These are phyloP conservation scores for Pseudocercospora eumusae DNA, from an alignment of 2,329 filamentous ascomycete genomes.

Conservation along the genomic window DNA sequence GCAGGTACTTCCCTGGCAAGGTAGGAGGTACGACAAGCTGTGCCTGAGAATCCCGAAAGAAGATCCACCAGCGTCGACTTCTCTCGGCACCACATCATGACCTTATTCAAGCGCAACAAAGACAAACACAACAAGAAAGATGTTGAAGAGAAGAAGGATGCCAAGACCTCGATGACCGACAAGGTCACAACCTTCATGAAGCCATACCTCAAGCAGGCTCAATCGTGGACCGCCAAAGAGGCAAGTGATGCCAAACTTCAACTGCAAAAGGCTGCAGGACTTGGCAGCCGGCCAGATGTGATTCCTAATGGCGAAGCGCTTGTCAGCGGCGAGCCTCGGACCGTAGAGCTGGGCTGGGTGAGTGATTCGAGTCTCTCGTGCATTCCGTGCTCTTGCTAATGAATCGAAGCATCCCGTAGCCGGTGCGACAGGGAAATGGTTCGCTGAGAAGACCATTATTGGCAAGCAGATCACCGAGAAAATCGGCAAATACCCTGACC, in stretches of 20 bases:
- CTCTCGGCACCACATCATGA: slow-evolving; percentile 13
- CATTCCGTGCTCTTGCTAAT: not conserved
- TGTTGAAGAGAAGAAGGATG: slow-evolving; percentile 8
- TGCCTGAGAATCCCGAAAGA: not conserved
- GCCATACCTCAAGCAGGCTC: slow-evolving; percentile 20
- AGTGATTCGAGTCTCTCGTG: slow-evolving; percentile 3
- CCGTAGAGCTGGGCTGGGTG: slow-evolving; percentile 21
- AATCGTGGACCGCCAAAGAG: slow-evolving; percentile 20
- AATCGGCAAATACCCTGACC: slow-evolving; percentile 27
- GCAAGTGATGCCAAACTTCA: slow-evolving; percentile 20
- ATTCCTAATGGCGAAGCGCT: slow-evolving; percentile 22
- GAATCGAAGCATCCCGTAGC: slow-evolving; percentile 20
- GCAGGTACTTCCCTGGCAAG: no score
- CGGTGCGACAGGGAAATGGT: slow-evolving; percentile 22
- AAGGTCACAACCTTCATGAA: slow-evolving; percentile 15
- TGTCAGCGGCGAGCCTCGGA: slow-evolving; percentile 20
- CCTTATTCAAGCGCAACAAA: slow-evolving; percentile 20
- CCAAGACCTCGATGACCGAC: slow-evolving; percentile 19
- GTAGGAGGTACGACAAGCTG: not conserved
- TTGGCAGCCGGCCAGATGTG: slow-evolving; percentile 20
- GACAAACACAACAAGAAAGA: slow-evolving; percentile 11
- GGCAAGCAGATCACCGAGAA: slow-evolving; percentile 21
- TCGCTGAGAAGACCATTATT: slow-evolving; percentile 24
- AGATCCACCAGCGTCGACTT: not conserved
- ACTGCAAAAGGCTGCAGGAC: slow-evolving; percentile 19